Conservation (phyloP, 1,139 yeast species). For the Debaryomycetaceae sp. region DNA sequence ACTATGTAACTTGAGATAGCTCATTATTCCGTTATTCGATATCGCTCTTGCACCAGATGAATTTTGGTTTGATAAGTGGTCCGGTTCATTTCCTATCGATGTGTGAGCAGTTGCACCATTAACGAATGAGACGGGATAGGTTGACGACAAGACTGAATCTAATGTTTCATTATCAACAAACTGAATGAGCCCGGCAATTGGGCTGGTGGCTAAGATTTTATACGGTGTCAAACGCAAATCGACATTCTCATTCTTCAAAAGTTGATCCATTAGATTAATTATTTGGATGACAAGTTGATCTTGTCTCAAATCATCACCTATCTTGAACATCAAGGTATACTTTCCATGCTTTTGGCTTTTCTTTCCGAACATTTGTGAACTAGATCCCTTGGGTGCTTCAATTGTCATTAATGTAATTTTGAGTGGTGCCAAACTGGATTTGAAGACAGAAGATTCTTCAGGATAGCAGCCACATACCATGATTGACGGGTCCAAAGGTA, state of each 20-base stretch:
- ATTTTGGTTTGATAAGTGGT: conserved; percentile 4
- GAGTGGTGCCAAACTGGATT: conserved; percentile 84
- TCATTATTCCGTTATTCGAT: conserved; percentile 57
- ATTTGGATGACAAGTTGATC: conserved; percentile 95
- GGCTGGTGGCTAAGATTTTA: conserved; percentile 84
- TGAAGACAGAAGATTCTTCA: conserved; percentile 80
- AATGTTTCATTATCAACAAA: conserved; percentile 89
- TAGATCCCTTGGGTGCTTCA: conserved; percentile 11
- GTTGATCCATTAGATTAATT: conserved; percentile 84
- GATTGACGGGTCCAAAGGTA: conserved; percentile 71
- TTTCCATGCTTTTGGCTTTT: conserved; percentile 40
- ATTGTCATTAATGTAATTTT: conserved; percentile 73
- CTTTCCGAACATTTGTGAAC: conserved; percentile 34
- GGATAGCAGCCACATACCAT: conserved; percentile 73
- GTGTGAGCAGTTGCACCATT: conserved; percentile 5
- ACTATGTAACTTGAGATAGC: conserved; percentile 65
- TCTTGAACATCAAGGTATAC: conserved; percentile 87
- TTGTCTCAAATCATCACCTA: conserved; percentile 94
- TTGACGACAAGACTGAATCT: conserved; percentile 67
- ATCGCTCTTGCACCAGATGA: conserved; percentile 2
- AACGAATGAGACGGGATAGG: conserved; percentile 40
- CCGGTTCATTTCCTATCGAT: conserved; percentile 2
- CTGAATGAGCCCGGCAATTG: conserved; percentile 88
- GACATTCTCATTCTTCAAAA: conserved; percentile 83
- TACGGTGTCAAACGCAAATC: conserved; percentile 88